Conservation (phyloP, 148 eudicot species). For the Gaultheria prostrata region DNA sequence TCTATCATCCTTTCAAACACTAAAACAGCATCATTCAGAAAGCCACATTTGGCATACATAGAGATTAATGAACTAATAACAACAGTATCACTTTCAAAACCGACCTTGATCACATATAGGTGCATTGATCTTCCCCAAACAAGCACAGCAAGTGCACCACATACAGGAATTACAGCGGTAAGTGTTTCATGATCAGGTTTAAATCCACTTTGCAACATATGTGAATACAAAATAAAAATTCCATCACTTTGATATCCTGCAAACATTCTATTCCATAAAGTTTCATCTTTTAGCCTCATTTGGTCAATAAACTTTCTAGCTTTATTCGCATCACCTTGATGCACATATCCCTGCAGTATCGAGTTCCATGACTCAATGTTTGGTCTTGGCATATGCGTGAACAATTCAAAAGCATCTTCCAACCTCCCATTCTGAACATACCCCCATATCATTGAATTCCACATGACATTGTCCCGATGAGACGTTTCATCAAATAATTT, state of each 20-base stretch:
- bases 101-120: conserved; percentile 33
- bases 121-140: conserved; percentile 50
- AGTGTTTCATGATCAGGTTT: conserved; percentile 53
- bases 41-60: conserved; percentile 62
- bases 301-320: conserved; percentile 37
- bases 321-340: conserved; percentile 35
- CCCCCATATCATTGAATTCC: conserved; percentile 62
- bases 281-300: conserved; percentile 39
- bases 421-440: conserved; percentile 44
- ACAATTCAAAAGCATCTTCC: conserved; percentile 47
- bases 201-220: conserved; percentile 38
- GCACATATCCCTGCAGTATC: conserved; percentile 47
- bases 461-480: conserved; percentile 46
- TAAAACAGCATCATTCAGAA: conserved; percentile 28
- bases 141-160: conserved; percentile 43
- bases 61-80: conserved; percentile 48
- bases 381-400: conserved; percentile 46
- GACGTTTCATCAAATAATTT: conserved; percentile 52
- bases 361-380: conserved; percentile 50
- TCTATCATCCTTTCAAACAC: conserved; percentile 34
- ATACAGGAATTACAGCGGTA: conserved; percentile 34
- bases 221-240: conserved; percentile 32
- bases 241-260: conserved; percentile 43
- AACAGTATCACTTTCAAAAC: conserved; percentile 30
- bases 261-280: conserved; percentile 57